phyloP scores from a whole-genome alignment of 495 filamentous ascomycete genomes.

The Pyrenula massariospora region DNA sequence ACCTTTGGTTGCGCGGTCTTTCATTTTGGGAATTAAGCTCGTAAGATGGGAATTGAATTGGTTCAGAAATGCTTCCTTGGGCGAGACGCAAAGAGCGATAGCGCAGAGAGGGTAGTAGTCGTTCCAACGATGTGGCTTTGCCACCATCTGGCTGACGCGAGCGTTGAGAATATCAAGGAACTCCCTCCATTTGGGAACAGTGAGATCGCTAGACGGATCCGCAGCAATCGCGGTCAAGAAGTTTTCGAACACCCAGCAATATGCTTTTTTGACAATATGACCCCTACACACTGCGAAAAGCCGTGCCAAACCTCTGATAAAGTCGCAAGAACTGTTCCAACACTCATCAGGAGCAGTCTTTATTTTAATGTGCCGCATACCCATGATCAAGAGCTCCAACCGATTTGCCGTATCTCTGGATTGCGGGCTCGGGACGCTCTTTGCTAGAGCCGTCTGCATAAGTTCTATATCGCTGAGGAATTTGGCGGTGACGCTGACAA shows the following conservation, averaged over 20 bases:
- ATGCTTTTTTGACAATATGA: slow-evolving; percentile 79
- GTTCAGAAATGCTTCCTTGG: slow-evolving; percentile 64
- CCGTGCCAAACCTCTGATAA: slow-evolving; percentile 66
- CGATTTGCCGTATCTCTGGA: slow-evolving; percentile 62
- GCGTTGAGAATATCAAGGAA: slow-evolving; percentile 66
- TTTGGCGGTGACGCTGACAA: slow-evolving; percentile 67
- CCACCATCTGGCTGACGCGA: slow-evolving; percentile 67
- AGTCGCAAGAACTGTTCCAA: slow-evolving; percentile 82
- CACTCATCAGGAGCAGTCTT: slow-evolving; percentile 54
- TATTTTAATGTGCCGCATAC: slow-evolving; percentile 80
- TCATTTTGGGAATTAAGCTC: slow-evolving; percentile 63
- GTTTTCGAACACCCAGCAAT: slow-evolving; percentile 80
- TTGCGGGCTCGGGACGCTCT: slow-evolving; percentile 42
- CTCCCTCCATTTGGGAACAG: slow-evolving; percentile 71
- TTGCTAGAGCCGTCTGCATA: slow-evolving; percentile 55
- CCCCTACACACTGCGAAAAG: slow-evolving; percentile 79
- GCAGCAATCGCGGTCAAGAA: slow-evolving; percentile 82
- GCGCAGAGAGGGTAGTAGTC: slow-evolving; percentile 77
- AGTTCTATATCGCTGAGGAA: slow-evolving; percentile 72
- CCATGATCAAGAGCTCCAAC: slow-evolving; percentile 72
- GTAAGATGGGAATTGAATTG: slow-evolving; percentile 79
- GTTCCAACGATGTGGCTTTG: slow-evolving; percentile 84
- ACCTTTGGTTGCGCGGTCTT: slow-evolving; percentile 70
- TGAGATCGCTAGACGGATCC: slow-evolving; percentile 57
- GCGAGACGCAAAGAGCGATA: slow-evolving; percentile 76